Evolutionary conservation across 1,284 basidiomycete species (phyloP), one percentile per base, ranked within the genome.

Genomic region (Sporisorium exsertum): DNA sequence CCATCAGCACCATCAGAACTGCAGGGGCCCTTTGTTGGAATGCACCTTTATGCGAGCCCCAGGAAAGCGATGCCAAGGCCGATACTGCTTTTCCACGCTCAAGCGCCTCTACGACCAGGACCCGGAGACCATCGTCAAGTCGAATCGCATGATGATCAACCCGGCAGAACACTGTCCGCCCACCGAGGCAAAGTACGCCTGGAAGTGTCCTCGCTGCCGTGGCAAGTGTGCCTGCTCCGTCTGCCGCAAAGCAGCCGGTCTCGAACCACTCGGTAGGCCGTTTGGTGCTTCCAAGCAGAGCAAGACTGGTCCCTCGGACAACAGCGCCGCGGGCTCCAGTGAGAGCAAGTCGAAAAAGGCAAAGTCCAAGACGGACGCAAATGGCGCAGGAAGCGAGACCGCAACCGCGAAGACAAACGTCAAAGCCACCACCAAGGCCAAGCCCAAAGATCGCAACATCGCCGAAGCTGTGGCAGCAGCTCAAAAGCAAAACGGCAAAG

Each of bases 41-140:
- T 76, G 73, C 64, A 76, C 73, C 35, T 76, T 76, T 55, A 66
- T 76, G 64, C 64, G 73, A 27, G 66, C 72, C 13, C 72, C 72
- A 1, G 73, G 68, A 26, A 68, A 64, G 51, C 67, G 73, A 5
- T 76, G 73, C 20, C 67, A 67, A 27, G 61, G 53, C 20, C 55
- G 66, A 8, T 77, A 63, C 59, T 77, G 74, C 69, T 69, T 72
- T 26, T 63, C 65, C 4, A 57, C 63, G 20, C 74, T 77, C 56
- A 65, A 58, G 35, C 60, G 69, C 35, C 54, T 72, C 43, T 77
- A 77, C 53, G 70, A 61, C 27, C 61, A 62, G 51, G 74, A 77
- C 27, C 61, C 74, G 7, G 74, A 72, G 9, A 57, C 60, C 37
- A 77, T 69, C 33, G 74, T 72, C 62, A 69, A 63, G 51, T 62